phyloP scores from a whole-genome alignment of 2,329 filamentous ascomycete species.

The Fusarium albidum region DNA sequence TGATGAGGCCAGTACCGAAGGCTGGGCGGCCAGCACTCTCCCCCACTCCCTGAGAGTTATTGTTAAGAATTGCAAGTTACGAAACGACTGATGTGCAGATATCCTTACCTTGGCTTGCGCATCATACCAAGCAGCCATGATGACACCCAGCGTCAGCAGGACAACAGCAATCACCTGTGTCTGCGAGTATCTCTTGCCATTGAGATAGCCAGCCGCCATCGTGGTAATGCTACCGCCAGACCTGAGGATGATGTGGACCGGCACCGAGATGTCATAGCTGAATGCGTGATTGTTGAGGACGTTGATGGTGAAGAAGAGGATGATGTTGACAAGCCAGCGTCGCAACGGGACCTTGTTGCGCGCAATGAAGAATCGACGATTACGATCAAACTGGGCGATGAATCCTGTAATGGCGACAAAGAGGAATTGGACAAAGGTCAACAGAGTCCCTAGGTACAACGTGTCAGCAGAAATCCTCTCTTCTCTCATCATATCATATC shows the following conservation, averaged over 20 bases:
- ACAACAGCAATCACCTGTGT: conserved; percentile 84
- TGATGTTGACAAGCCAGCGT: conserved; percentile 88
- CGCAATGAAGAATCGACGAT: conserved; percentile 75
- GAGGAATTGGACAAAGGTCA: conserved; percentile 89
- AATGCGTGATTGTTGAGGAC: conserved; percentile 98
- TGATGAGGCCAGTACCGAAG: conserved; percentile 73
- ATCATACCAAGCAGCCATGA: conserved; percentile 90
- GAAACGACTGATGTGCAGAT: background rate
- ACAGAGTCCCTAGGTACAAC: conserved; percentile 70
- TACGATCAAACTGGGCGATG: conserved; percentile 75
- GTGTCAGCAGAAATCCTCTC: conserved; percentile 25
- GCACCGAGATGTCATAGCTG: conserved; percentile 94
- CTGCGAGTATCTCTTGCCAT: conserved; percentile 83
- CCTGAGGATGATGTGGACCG: conserved; percentile 94
- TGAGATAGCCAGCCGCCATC: conserved; percentile 87
- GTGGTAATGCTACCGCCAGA: conserved; percentile 97
- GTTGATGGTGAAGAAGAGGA: conserved; percentile 92
- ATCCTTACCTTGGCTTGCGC: conserved; percentile 78
- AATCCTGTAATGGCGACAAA: conserved; percentile 83
- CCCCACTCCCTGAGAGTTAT: conserved; percentile 19
- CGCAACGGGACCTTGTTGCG: conserved; percentile 82
- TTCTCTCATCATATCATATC: background rate
- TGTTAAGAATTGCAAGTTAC: conserved; percentile 1
- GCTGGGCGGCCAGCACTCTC: conserved; percentile 38
- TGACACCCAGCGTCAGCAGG: conserved; percentile 85